Base-by-base conservation (phyloP, 1,284 basidiomycete genomes). In the Salmacisia buchloeana region DNA sequence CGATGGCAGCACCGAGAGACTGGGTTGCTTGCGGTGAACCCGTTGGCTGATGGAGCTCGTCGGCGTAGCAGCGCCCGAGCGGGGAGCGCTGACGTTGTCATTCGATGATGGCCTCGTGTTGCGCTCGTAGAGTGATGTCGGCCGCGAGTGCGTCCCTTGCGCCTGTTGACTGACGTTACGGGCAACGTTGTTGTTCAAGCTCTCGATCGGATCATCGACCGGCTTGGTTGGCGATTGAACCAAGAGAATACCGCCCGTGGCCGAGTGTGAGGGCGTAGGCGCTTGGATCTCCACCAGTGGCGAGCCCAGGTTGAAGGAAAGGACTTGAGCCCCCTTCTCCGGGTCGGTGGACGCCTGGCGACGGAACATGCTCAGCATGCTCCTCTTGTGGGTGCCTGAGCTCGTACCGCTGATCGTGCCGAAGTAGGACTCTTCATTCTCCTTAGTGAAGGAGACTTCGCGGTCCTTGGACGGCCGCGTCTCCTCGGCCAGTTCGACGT, bases 401-500 rank as follows among this genome's bases (percentile, higher is more conserved):
- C 18, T 52, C 46, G 25, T 52, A 9, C 46, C 46, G 46, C n/a
- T 52, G 18, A 25, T 13, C 5, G 46, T 52, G 9, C 46, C 46
- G 4, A 52, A 52, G 46, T 52, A 52, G 46, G 46, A 52, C 46
- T 52, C 46, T 27, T 52, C 46, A 52, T 52, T 52, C 46, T 52
- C 46, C 18, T 27, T 21, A 29, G 46, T 27, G 46, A 52, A 52
- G n/a, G 46, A 27, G 23, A 52, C 23, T 25, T 52, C 58, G 18
- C 46, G 46, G 29, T 52, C 29, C 46, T 52, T 52, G 9, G 29
- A 27, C 33, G 66, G 69, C 31, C 63, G 64, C 15, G 69, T 71
- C 54, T 69, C 71, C 29, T 68, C 57, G 35, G 65, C 64, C 2
- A 75, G 66, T 27, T 67, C 56, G 34, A 68, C 65, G 68, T 73